Conservation (phyloP, 129 eudicot genomes). For the Glebionis coronaria region DNA sequence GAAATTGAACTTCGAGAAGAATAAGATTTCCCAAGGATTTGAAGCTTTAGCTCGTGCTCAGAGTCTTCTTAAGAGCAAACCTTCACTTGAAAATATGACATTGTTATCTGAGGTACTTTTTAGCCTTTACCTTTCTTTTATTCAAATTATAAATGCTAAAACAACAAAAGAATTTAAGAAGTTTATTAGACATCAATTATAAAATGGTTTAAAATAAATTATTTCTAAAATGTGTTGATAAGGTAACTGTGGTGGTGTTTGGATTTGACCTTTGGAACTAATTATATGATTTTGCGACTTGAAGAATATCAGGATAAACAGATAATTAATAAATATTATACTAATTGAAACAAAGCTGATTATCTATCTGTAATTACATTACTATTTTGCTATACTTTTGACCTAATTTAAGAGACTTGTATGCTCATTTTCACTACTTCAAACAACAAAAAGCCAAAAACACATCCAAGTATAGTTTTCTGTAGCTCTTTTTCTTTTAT, state of each 20-base stretch:
- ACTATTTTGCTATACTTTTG: too few relatives aligned
- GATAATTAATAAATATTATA: neutral
- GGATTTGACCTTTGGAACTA: neutral
- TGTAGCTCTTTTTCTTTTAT: neutral
- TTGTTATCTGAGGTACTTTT: conserved; percentile 55
- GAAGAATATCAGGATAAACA: neutral
- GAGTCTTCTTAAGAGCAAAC: conserved; percentile 70
- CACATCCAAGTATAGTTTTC: too few relatives aligned
- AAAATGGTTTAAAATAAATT: neutral
- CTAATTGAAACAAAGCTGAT: conserved; percentile 1
- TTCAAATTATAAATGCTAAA: conserved; percentile 2
- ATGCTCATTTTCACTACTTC: too few relatives aligned
- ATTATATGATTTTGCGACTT: neutral
- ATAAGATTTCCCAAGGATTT: conserved; percentile 85
- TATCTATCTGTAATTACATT: neutral
- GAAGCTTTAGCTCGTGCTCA: conserved; percentile 99
- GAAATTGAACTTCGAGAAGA: conserved; percentile 69
- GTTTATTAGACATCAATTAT: neutral
- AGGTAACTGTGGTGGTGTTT: neutral
- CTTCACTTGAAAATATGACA: conserved; percentile 74
- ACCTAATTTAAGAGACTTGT: too few relatives aligned
- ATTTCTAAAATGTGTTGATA: too few relatives aligned
- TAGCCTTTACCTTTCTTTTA: conserved; percentile 5
- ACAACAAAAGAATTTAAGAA: neutral
- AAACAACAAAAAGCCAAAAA: too few relatives aligned